Conservation (phyloP, 805 yeast genomes). For the Schizosaccharomyces japonicus region DNA sequence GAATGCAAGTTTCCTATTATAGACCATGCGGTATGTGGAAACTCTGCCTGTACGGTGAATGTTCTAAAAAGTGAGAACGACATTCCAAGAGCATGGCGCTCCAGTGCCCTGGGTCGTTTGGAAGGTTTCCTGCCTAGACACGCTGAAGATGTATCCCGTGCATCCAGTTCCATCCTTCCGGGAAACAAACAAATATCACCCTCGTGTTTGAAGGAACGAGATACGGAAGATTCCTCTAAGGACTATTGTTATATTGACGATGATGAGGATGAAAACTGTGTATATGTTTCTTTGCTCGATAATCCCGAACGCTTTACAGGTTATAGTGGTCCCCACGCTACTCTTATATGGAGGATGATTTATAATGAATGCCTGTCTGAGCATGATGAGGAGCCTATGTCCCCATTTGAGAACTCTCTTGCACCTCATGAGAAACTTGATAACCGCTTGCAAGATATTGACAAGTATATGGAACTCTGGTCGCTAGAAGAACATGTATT, state of each 20-base stretch:
- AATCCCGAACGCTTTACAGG: conserved; percentile 96
- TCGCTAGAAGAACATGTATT: conserved; percentile 77
- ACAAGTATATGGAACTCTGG: conserved; percentile 14
- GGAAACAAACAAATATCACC: background rate
- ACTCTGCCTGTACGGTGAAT: conserved; percentile 75
- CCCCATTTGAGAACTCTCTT: background rate
- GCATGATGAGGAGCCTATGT: conserved; percentile 5
- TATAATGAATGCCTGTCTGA: conserved; percentile 80
- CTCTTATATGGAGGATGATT: conserved; percentile 78
- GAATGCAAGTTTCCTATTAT: conserved; percentile 75
- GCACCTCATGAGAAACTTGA: background rate
- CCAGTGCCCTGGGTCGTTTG: conserved; percentile 39
- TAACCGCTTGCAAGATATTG: background rate
- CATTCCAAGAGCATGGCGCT: conserved; percentile 49
- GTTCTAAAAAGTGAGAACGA: conserved; percentile 50
- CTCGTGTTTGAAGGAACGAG: background rate
- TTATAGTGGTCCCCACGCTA: conserved; percentile 76
- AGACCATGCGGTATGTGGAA: conserved; percentile 57
- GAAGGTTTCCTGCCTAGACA: conserved; percentile 19
- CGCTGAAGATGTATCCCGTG: background rate
- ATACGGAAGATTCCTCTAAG: conserved; percentile 5
- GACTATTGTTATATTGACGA: conserved; percentile 8
- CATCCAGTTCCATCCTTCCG: background rate
- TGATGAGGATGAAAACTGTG: conserved; percentile 18
- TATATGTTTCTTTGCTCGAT: conserved; percentile 59